Percentiles rank a stretch among this genome's conserved stretches.
Evolutionary conservation across 768 basidiomycete species (phyloP).

Genomic region (Lactarius evosmus): DNA sequence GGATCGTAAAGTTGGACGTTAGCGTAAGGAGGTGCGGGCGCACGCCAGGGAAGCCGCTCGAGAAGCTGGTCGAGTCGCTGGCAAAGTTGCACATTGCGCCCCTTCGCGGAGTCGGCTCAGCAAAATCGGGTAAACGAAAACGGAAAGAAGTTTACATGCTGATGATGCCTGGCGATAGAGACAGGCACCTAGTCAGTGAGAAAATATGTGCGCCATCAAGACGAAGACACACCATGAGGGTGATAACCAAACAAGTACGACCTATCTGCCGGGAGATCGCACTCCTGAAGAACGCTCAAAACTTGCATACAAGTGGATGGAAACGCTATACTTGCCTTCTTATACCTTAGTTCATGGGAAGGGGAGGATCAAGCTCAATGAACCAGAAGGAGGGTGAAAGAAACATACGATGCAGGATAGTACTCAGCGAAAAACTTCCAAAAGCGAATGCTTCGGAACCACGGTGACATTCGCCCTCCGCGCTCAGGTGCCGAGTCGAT

Average conservation of each 20-base stretch:
- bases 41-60: constrained; percentile 84
- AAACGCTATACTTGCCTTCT: constrained; percentile 38
- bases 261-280: constrained; percentile 84
- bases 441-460: constrained; percentile 65
- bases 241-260: constrained; percentile 98
- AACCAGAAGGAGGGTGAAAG: not conserved
- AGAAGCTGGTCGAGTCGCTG: constrained; percentile 96
- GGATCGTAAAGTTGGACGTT: constrained; percentile 84
- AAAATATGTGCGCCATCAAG: not conserved
- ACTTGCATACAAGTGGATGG: not conserved
- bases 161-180: constrained; percentile 69
- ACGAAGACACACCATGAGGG: constrained; percentile 74
- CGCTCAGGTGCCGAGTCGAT: constrained; percentile 74
- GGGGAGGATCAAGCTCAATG: not conserved
- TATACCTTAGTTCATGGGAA: constrained; percentile 31
- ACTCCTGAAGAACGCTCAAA: constrained; percentile 52
- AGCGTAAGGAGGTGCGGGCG: constrained; percentile 90
- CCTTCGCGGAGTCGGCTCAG: constrained; percentile 42
- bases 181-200: not conserved
- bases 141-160: constrained; percentile 69
- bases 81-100: constrained; percentile 95
- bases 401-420: constrained; percentile 82
- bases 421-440: constrained; percentile 94
- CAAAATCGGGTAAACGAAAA: not conserved
- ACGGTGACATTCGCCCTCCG: constrained; percentile 67